Evolutionary conservation across 306 rosid species (phyloP).

Genomic region (Rosa chinensis): DNA sequence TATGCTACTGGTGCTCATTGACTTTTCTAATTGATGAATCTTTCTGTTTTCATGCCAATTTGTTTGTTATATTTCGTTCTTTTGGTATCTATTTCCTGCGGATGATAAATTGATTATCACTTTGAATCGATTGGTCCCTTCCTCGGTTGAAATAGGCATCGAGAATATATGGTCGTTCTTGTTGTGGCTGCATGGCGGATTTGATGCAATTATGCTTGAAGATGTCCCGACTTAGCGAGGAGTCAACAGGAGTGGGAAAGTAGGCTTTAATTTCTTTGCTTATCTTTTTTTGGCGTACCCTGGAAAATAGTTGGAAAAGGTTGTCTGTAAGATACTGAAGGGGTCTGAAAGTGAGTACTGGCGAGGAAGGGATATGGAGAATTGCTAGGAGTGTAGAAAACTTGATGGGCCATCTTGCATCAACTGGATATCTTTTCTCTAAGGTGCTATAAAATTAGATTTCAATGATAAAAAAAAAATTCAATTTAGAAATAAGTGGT

Average conservation of each 20-base stretch:
- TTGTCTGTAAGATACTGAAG: not conserved
- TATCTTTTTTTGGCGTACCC: not conserved
- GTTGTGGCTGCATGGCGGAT: not conserved
- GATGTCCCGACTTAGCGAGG: not conserved
- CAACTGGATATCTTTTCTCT: not conserved
- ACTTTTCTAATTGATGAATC: not conserved
- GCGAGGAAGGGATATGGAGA: not conserved
- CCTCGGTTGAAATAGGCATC: not conserved
- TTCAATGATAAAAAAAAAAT: not conserved
- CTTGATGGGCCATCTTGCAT: not conserved
- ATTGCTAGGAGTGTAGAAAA: not conserved
- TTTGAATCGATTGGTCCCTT: not conserved
- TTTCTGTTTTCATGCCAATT: constrained; percentile 1
- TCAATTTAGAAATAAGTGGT: not conserved
- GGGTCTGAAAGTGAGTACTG: not conserved
- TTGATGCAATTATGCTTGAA: not conserved
- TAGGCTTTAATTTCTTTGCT: not conserved
- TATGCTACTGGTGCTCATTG: not conserved
- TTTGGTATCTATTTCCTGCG: not conserved
- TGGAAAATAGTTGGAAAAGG: not conserved
- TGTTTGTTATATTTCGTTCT: not conserved
- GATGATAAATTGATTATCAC: not conserved
- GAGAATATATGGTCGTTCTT: not conserved
- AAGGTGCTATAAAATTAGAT: not conserved
- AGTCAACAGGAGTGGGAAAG: not conserved